phyloP scores from a whole-genome alignment of 345 rosid genomes.

The Boechera retrofracta region DNA sequence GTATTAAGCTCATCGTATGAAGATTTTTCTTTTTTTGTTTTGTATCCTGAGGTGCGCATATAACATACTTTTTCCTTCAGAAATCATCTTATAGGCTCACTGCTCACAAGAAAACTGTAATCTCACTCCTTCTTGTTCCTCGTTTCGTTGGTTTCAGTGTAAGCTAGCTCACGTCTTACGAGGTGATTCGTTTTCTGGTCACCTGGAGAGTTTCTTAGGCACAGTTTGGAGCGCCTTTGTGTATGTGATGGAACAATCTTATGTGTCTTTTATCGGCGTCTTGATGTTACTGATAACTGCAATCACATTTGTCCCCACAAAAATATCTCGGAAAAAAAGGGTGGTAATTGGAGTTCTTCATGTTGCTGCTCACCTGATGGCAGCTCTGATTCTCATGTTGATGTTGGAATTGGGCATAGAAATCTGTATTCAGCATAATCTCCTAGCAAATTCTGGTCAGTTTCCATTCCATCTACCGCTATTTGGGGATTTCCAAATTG shows the following conservation, averaged over 20 bases:
- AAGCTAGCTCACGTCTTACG: constrained; percentile 84
- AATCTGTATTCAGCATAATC: constrained; percentile 88
- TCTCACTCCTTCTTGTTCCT: constrained; percentile 30
- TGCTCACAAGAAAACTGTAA: constrained; percentile 1
- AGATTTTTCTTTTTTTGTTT: neutral
- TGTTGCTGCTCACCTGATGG: constrained; percentile 83
- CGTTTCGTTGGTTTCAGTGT: constrained; percentile 60
- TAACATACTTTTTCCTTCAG: constrained; percentile 14
- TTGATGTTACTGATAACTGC: constrained; percentile 67
- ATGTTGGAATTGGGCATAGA: constrained; percentile 91
- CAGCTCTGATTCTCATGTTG: constrained; percentile 94
- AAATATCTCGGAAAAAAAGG: constrained; percentile 80
- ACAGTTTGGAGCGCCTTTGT: constrained; percentile 74
- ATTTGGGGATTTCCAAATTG: neutral
- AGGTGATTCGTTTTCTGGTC: constrained; percentile 91
- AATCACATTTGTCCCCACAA: constrained; percentile 83
- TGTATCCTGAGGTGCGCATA: neutral
- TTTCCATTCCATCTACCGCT: constrained; percentile 7
- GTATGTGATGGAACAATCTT: constrained; percentile 76
- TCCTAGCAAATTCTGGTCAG: constrained; percentile 92
- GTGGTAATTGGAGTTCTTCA: constrained; percentile 82
- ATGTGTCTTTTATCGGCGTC: constrained; percentile 80
- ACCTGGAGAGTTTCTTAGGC: constrained; percentile 79
- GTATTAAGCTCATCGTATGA: constrained; percentile 14
- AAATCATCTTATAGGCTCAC: neutral